These are phyloP conservation scores for Simmondsia chinensis DNA, from an alignment of 148 eudicot genomes.

Conservation along the genomic window DNA sequence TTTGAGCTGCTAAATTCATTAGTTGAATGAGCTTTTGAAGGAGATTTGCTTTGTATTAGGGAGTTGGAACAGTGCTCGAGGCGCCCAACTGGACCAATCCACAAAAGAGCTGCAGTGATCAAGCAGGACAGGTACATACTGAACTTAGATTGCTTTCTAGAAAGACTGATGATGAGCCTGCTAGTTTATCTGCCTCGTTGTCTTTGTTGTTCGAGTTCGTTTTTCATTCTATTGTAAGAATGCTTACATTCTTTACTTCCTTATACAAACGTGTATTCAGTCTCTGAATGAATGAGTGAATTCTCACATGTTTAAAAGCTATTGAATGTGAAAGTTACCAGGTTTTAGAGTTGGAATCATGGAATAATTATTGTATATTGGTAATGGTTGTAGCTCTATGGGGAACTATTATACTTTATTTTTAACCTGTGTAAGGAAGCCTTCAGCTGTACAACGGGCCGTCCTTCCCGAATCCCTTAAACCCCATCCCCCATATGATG, in stretches of 20 bases:
- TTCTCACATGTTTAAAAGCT: too few relatives aligned
- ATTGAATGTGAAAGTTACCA: too few relatives aligned
- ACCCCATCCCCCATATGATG: too few relatives aligned
- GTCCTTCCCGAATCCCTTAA: too few relatives aligned
- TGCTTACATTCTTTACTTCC: conserved; percentile 8
- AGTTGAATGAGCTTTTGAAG: conserved; percentile 5
- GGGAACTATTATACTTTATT: too few relatives aligned
- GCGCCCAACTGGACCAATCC: neutral
- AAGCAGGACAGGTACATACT: neutral
- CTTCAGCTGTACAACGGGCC: too few relatives aligned
- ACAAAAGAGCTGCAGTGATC: neutral
- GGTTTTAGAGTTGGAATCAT: too few relatives aligned
- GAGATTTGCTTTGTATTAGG: conserved; percentile 20
- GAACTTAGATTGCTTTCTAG: neutral
- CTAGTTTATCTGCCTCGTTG: conserved; percentile 17
- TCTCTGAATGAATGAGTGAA: too few relatives aligned
- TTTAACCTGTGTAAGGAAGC: too few relatives aligned
- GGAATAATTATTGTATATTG: too few relatives aligned
- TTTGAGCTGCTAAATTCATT: conserved; percentile 29
- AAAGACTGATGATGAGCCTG: neutral
- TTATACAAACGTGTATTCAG: too few relatives aligned
- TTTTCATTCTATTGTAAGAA: conserved; percentile 3
- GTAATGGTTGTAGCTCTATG: too few relatives aligned
- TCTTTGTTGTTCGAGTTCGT: conserved; percentile 30
- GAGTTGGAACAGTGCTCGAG: conserved; percentile 3